These are phyloP conservation scores for Lasiosphaeria hispida DNA, from an alignment of 495 filamentous ascomycete species.

Conservation along the genomic window DNA sequence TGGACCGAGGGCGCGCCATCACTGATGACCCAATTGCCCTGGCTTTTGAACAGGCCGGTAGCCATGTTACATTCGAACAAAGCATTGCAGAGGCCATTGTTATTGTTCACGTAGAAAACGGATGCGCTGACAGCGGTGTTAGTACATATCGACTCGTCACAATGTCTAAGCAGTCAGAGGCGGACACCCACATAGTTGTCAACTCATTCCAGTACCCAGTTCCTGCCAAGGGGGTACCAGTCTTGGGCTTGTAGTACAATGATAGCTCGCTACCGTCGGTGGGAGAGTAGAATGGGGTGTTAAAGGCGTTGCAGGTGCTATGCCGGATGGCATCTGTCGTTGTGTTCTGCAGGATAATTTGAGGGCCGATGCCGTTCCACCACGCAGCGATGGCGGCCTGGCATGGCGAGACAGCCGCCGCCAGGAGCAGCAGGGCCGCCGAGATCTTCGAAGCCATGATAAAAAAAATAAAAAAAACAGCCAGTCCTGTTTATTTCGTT, in stretches of 20 bases:
- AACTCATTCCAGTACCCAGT: conserved; percentile 28
- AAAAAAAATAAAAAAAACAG: too few relatives aligned
- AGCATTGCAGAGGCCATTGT: conserved; percentile 27
- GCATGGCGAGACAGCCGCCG: conserved; percentile 20
- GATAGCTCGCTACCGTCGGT: conserved; percentile 22
- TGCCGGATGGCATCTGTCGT: conserved; percentile 34
- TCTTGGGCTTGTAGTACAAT: conserved; percentile 26
- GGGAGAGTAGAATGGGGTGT: conserved; percentile 27
- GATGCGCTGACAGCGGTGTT: conserved; percentile 21
- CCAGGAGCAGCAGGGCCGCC: conserved; percentile 22
- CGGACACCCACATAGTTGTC: conserved; percentile 21
- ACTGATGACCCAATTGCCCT: conserved; percentile 29
- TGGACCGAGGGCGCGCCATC: conserved; percentile 16
- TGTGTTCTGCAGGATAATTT: conserved; percentile 37
- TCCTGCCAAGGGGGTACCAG: conserved; percentile 35
- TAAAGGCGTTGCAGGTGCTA: conserved; percentile 34
- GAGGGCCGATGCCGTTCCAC: conserved; percentile 29
- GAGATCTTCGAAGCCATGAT: conserved; percentile 17
- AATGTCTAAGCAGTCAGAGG: background rate
- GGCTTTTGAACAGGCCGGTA: conserved; percentile 25
- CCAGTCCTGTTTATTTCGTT: too few relatives aligned
- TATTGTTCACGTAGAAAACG: conserved; percentile 30
- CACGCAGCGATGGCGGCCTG: conserved; percentile 32
- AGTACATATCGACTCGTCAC: background rate
- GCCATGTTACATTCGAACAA: conserved; percentile 32